Evolutionary conservation across 257 asterid genomes (phyloP), one percentile per base, ranked within the genome.

Genomic region (Petunia axillaris): DNA sequence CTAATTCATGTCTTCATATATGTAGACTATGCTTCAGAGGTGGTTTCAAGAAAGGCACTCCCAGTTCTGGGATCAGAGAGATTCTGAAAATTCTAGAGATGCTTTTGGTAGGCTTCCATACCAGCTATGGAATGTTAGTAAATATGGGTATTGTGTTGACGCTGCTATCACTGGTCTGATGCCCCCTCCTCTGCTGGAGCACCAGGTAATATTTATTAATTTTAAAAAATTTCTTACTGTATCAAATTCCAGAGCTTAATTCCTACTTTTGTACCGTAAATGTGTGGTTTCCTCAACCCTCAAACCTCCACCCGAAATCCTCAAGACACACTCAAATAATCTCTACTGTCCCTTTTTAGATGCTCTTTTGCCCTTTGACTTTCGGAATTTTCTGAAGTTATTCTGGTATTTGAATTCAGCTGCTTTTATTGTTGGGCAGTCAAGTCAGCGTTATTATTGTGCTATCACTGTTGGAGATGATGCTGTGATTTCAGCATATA

Each of bases 171-270:
- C 96, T 82, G 97, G 98, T 81, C 83, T 91, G 83, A 94, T 96
- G 98, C 98, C 98, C 81, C 99, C 99, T 76, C 98, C 99, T 59
- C 89, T 96, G 60, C 87, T 94, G 97, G 98, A 96, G 85, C 84
- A 89, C 64, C 97, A 92, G 98, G 99, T 93, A 83, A 70, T 85
- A 53, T 37, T 55, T 76, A 8, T 25, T 25, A 25, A 25, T 25
- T 25, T 25, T 25, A 25, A 25, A 25, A 25, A 25, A 8, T 76
- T 37, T 70, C 53, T 35, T 44, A 75, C 73, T 79, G 59, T 14
- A 58, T 25, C 80, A 65, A 60, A 1, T 64, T 25, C 8, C 58
- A 40, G 38, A 37, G 67, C 58, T 77, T 43, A 44, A 15, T 58
- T 25, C 40, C n/a, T 37, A 41, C 82, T 78, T 40, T 64, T 70